phyloP scores from a whole-genome alignment of 495 filamentous ascomycete species.

The Astrothelium subdiscretum region DNA sequence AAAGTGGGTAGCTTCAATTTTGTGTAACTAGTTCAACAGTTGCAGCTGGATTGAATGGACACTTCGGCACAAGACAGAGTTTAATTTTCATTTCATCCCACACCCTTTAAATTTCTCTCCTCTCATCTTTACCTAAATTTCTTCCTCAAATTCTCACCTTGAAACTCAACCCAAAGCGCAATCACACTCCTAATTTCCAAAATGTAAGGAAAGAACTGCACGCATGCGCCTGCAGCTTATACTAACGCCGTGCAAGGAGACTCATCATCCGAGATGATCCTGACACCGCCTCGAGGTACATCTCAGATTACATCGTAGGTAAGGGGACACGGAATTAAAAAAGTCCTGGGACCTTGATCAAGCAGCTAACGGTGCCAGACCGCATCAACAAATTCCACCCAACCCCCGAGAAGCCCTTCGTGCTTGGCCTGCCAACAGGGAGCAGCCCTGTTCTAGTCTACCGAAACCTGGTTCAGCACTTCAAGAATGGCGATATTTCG shows the following conservation, averaged over 20 bases:
- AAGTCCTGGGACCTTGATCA: too few relatives aligned
- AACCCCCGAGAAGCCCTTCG: constrained; percentile 58
- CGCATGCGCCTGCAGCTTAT: neutral
- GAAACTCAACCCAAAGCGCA: neutral
- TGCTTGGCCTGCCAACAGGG: constrained; percentile 74
- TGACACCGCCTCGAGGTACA: constrained; percentile 54
- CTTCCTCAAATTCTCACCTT: neutral
- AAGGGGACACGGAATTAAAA: constrained; percentile 19
- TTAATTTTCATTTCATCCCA: neutral
- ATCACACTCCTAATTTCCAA: neutral
- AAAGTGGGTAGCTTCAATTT: neutral
- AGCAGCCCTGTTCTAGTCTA: constrained; percentile 71
- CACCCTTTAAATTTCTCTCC: neutral
- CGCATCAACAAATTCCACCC: constrained; percentile 66
- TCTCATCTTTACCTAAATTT: neutral
- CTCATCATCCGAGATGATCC: constrained; percentile 71
- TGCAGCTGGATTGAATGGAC: neutral
- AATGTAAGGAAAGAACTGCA: neutral
- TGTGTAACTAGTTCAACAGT: neutral
- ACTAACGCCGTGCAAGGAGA: constrained; percentile 43
- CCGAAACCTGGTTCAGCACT: constrained; percentile 58
- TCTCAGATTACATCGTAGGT: constrained; percentile 76
- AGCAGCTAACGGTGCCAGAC: constrained; percentile 25
- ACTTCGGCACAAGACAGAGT: neutral
- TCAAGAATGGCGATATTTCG: constrained; percentile 68